Evolutionary conservation across 257 asterid genomes (phyloP), one percentile per base, ranked within the genome.

Genomic region (Cinchona pubescens): DNA sequence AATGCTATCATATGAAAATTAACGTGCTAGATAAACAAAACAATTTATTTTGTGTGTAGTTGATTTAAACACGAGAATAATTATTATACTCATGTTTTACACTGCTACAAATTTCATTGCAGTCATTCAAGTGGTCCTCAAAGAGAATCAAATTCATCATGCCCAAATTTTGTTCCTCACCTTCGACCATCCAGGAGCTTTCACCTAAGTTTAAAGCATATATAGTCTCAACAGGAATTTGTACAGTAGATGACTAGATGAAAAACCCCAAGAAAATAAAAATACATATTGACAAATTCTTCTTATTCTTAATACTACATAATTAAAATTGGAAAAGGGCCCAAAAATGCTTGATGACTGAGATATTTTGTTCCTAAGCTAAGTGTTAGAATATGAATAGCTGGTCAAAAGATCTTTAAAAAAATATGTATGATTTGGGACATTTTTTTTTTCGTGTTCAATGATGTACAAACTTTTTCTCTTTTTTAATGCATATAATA

Each of bases 321-420:
- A 23, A 45, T 63, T 37, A 62, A 27, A 27, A n/a, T 1, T 7
- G 3, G 18, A 3, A 2, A 16, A 10, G 15, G 27, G n/a, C 69
- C 53, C n/a, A n/a, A 15, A 65, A 64, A 48, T 18, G 49, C 18
- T 48, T 27, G 59, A 63, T 49, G 56, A 51, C 35, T 37, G 25
- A 62, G 60, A 29, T 78, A 40, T 71, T 35, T 59, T 64, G 74
- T 43, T 14, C 19, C 35, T 15, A 48, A 32, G 74, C 69, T 58
- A 76, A 64, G 81, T 76, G 89, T 73, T 76, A 37, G 60, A 61
- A 66, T 71, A 60, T 76, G 45, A 75, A 76, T 80, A 75, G 85
- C 61, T 34, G 42, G 82, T 73, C 80, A 75, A 80, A 65, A 75
- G 51, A n/a, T 49, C 51, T 34, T 21, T 18, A 32, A 43, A 66